These are phyloP conservation scores for Nothopassalora personata DNA, from an alignment of 2,329 filamentous ascomycete genomes.

Conservation along the genomic window DNA sequence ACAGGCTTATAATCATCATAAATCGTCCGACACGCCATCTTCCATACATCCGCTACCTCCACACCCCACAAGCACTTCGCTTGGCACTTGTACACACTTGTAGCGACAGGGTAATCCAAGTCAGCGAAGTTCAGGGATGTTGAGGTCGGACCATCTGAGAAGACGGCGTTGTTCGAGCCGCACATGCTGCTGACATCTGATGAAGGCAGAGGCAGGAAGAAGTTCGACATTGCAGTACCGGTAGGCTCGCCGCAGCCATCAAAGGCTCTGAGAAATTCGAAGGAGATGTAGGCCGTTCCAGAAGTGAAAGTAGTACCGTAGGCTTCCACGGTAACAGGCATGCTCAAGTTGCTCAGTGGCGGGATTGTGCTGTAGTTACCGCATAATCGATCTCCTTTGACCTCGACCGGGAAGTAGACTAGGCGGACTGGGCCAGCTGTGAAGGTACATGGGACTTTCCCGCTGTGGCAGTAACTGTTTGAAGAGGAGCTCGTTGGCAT, in stretches of 20 bases:
- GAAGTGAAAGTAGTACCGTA: conserved; percentile 15
- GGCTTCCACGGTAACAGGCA: conserved; percentile 5
- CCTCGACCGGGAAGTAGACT: conserved; percentile 3
- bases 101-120: conserved; percentile 3
- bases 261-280: conserved; percentile 7
- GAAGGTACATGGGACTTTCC: not conserved
- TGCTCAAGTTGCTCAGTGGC: not conserved
- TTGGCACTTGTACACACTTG: conserved; percentile 5
- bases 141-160: not conserved
- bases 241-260: conserved; percentile 9
- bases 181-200: conserved; percentile 7
- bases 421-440: conserved; percentile 1
- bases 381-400: conserved; percentile 2
- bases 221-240: conserved; percentile 7
- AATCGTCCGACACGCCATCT: not conserved
- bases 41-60: not conserved
- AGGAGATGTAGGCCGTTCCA: conserved; percentile 19
- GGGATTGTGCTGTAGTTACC: not conserved
- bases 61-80: not conserved
- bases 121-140: conserved; percentile 6
- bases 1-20: conserved; percentile 7
- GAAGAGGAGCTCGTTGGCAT: not conserved
- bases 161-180: not conserved
- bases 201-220: conserved; percentile 6
- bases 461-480: not conserved